Evolutionary conservation across 2,329 filamentous ascomycete genomes (phyloP), one percentile per base, ranked within the genome.

Genomic region (Trichoderma sp.): DNA sequence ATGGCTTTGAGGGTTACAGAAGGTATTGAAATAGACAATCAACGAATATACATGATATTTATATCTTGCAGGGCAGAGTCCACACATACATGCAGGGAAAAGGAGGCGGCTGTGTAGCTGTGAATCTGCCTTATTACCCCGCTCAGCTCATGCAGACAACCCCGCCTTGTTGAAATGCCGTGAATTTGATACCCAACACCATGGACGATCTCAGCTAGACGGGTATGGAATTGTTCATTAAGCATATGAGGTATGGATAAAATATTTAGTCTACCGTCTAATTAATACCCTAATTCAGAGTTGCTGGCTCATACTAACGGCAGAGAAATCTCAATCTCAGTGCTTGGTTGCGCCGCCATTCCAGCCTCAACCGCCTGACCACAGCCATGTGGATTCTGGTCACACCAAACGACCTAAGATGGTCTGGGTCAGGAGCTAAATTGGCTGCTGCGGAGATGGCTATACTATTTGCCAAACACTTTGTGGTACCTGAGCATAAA

Each of bases 101-200:
- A 55, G 60, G 60, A 51, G 60, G 60, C 18, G 60, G 60, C 60
- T 64, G 60, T 64, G 60, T 55, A 26, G 49, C 39, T 37, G 59
- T 60, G 21, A 16, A 30, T 28, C 21, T 60, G 60, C 60, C 60
- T n/a, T n/a, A 55, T 24, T 55, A 37, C 60, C 60, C 60, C 60
- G 52, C 52, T 39, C 60, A 55, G 37, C 21, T 64, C 46, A 49
- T 49, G 46, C 46, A 49, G 14, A n/a, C 5, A 46, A 52, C 60
- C 59, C 60, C 60, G 60, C 60, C 46, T 54, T 54, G 26, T 21
- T 26, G n/a, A 43, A 43, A 7, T 55, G 26, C 28, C 28, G 28
- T 18, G 16, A 28, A 55, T 18, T 54, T 43, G 51, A 49, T 13
- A 24, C n/a, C 46, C 46, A 49, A 49, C 8, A 11, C 10, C 1